Evolutionary conservation across 805 yeast genomes (phyloP), one percentile per base, ranked within the genome.

Genomic region (Komagataella phaffii): DNA sequence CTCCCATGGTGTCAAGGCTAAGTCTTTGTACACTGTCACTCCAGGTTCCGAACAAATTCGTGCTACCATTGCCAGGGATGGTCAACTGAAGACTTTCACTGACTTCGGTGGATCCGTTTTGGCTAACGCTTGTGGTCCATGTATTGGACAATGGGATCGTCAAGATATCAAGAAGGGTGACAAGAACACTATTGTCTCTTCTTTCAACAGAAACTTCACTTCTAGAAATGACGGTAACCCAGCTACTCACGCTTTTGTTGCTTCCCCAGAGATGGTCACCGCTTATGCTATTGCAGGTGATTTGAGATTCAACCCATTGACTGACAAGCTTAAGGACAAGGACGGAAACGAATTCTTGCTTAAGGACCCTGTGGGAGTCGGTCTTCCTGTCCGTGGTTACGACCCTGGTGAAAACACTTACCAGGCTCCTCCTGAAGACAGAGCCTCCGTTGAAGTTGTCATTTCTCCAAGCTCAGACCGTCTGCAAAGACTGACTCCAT

Each of bases 101-200:
- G 80, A 84, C 52, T 84, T 82, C 61, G 98, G 98, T 54, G 99
- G 96, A 59, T 76, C 80, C 54, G 96, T 91, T 47, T 77, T 91
- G 60, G 96, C 98, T 51, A 91, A 91, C 68, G 99, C 99, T 18
- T 91, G 99, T 77, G 99, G 99, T 59, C 99, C 98, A 63, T 91
- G 99, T 75, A 91, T 91, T 65, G 99, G 99, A 53, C 99, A 91
- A 76, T 91, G 99, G 99, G 96, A 93, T 68, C 85, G 98, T 75
- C 76, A 78, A 57, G 95, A 87, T 64, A 78, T 86, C 55, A 61
- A 67, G 61, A 68, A 68, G 64, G 72, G 72, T 61, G 88, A 83
- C 57, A 75, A 75, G 61, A 90, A 89, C 70, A 87, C 98, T 51
- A 93, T 91, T 59, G 90, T 91, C 70, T 89, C 98, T 5, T 90